These are phyloP conservation scores for Ampelocalamus luodianensis DNA, from an alignment of 176 grass and related monocot genomes.

Conservation along the genomic window DNA sequence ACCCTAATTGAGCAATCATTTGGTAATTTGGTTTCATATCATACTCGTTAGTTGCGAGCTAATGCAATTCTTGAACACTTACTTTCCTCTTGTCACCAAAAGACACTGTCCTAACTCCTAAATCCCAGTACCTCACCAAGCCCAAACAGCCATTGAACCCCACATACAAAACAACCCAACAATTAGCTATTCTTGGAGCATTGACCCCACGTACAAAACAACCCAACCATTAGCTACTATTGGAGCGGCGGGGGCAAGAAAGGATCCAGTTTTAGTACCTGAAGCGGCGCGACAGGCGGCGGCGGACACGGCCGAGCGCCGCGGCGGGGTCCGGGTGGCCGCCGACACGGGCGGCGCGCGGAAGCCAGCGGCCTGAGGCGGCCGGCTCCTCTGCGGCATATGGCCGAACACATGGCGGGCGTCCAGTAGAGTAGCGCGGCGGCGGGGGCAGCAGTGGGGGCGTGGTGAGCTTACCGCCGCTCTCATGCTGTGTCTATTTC, in stretches of 20 bases:
- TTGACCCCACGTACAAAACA: neutral
- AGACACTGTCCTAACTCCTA: neutral
- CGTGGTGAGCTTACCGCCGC: constrained; percentile 18
- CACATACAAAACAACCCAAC: neutral
- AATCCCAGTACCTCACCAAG: neutral
- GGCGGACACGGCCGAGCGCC: neutral
- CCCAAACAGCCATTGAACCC: neutral
- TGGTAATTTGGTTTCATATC: neutral
- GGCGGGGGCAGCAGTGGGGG: neutral
- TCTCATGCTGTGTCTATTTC: constrained; percentile 18
- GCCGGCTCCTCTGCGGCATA: constrained; percentile 32
- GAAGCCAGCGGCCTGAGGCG: neutral
- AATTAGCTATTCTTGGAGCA: neutral
- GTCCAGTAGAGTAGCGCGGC: constrained; percentile 10
- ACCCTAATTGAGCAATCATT: neutral
- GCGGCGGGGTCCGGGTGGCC: neutral
- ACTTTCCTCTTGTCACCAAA: neutral
- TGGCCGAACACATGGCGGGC: constrained; percentile 52
- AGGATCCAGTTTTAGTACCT: constrained; percentile 40
- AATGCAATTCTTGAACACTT: neutral
- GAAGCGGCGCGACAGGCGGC: constrained; percentile 19
- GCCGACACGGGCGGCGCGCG: neutral
- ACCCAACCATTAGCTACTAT: neutral
- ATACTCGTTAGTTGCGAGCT: neutral
- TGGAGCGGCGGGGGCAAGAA: neutral